A percentile compares a stretch with the other conserved stretches of the same genome.
Conservation (phyloP, 2,329 filamentous ascomycete genomes). For the Dissoconium aciculare region DNA sequence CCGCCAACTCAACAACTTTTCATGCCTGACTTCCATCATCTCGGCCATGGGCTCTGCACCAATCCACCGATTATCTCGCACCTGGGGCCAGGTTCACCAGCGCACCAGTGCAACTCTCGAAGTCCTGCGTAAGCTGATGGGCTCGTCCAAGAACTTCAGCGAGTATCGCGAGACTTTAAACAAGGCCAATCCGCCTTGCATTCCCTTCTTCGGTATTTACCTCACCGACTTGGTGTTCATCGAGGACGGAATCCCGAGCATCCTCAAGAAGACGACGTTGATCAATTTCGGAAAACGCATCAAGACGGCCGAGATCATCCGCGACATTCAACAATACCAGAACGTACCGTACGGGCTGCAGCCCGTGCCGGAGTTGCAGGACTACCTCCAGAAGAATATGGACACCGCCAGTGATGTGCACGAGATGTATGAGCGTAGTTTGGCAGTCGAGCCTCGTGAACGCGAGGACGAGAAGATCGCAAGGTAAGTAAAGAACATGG, state of each 20-base stretch:
- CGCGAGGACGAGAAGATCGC: constrained; percentile 99
- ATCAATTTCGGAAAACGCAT: constrained; percentile 98
- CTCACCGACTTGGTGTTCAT: constrained; percentile 96
- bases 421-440: constrained; percentile 97
- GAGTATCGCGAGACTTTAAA: constrained; percentile 91
- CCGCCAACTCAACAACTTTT: constrained; percentile 86
- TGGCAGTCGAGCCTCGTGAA: constrained; percentile 85
- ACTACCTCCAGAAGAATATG: constrained; percentile 95
- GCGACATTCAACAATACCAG: constrained; percentile 96
- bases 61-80: constrained; percentile 82
- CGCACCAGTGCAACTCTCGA: constrained; percentile 69
- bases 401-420: constrained; percentile 89
- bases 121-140: constrained; percentile 87
- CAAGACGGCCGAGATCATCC: constrained; percentile 95
- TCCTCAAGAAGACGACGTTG: constrained; percentile 88
- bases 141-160: constrained; percentile 93
- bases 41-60: constrained; percentile 88
- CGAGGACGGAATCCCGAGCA: constrained; percentile 90
- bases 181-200: constrained; percentile 86
- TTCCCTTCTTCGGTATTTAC: constrained; percentile 98
- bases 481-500: constrained; percentile 46
- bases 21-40: constrained; percentile 92
- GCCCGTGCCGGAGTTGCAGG: constrained; percentile 78
- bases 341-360: constrained; percentile 91
- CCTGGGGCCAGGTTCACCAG: constrained; percentile 84